Conservation (phyloP, 2,329 filamentous ascomycete species). For the Claviceps capensis region DNA sequence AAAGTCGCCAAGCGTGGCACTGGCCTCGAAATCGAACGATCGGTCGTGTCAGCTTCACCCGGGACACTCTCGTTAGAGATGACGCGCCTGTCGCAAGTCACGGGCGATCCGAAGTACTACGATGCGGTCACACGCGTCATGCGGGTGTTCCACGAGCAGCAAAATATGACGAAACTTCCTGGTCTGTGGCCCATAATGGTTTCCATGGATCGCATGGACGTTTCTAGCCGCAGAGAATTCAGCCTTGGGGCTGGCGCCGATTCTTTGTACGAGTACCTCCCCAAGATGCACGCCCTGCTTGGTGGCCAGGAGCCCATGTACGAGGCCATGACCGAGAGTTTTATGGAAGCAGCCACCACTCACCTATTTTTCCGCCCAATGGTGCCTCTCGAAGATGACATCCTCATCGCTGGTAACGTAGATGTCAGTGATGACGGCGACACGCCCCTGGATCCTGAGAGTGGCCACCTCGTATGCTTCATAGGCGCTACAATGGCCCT, state of each 20-base stretch:
- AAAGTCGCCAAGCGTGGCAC: slow-evolving; percentile 21
- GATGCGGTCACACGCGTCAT: slow-evolving; percentile 57
- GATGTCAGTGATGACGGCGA: slow-evolving; percentile 12
- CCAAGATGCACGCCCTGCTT: slow-evolving; percentile 68
- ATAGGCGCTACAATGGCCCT: slow-evolving; percentile 37
- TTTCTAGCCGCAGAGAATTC: slow-evolving; percentile 15
- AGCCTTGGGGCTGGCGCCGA: slow-evolving; percentile 28
- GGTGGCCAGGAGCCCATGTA: slow-evolving; percentile 42
- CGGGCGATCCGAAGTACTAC: slow-evolving; percentile 59
- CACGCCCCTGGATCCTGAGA: slow-evolving; percentile 16
- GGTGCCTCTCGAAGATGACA: slow-evolving; percentile 35
- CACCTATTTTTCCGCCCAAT: slow-evolving; percentile 51
- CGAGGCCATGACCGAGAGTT: slow-evolving; percentile 39
- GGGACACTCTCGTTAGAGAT: slow-evolving; percentile 63
- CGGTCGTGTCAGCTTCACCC: slow-evolving; percentile 30
- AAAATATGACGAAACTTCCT: slow-evolving; percentile 52
- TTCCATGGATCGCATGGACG: slow-evolving; percentile 39
- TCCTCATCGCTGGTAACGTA: slow-evolving; percentile 38
- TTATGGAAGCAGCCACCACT: slow-evolving; percentile 40
- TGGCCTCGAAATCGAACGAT: slow-evolving; percentile 18
- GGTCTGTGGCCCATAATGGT: slow-evolving; percentile 60
- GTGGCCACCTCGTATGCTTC: slow-evolving; percentile 36
- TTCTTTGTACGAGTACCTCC: slow-evolving; percentile 66
- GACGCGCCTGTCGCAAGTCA: slow-evolving; percentile 59
- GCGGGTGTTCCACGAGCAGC: slow-evolving; percentile 48